Percentiles rank a stretch among this genome's conserved stretches.
phyloP scores from a whole-genome alignment of 2,329 filamentous ascomycete species.

The Diplodia scrobiculata region DNA sequence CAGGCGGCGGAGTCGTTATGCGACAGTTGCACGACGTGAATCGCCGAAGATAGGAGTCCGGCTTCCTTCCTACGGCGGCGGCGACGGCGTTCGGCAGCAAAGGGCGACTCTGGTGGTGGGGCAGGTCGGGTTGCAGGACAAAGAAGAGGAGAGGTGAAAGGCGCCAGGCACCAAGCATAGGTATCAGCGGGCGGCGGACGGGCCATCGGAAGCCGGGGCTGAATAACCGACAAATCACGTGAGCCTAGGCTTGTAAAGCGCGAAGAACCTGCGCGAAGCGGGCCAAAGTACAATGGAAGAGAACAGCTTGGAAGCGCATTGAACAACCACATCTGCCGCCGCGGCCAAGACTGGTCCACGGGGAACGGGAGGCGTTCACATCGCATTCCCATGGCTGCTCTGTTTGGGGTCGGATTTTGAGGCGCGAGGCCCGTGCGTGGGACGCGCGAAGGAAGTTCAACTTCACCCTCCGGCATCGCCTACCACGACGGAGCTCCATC shows the following conservation, averaged over 20 bases:
- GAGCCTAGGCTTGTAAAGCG: not conserved
- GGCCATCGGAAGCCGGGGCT: conserved; percentile 5
- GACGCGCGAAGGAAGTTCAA: conserved; percentile 27
- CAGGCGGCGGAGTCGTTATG: not conserved
- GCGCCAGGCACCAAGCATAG: not conserved
- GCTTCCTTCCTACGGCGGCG: conserved; percentile 9
- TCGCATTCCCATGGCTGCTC: not conserved
- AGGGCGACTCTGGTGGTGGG: not conserved
- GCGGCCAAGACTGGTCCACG: not conserved
- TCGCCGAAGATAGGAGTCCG: not conserved
- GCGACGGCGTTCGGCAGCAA: not conserved
- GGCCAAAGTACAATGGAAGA: not conserved
- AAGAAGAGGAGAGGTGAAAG: conserved; percentile 18
- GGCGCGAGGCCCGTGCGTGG: conserved; percentile 6
- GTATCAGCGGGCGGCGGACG: not conserved
- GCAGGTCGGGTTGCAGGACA: conserved; percentile 13
- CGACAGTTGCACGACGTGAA: not conserved
- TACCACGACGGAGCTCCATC: conserved; percentile 31
- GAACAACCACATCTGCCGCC: not conserved
- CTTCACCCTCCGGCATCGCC: conserved; percentile 28
- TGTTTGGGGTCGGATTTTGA: not conserved
- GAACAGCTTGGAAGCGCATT: not conserved
- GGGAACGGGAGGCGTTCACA: not conserved
- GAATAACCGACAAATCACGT: not conserved
- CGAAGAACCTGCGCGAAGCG: not conserved